Conservation (phyloP, 495 filamentous ascomycete genomes). For the Penicilliopsis zonata region DNA sequence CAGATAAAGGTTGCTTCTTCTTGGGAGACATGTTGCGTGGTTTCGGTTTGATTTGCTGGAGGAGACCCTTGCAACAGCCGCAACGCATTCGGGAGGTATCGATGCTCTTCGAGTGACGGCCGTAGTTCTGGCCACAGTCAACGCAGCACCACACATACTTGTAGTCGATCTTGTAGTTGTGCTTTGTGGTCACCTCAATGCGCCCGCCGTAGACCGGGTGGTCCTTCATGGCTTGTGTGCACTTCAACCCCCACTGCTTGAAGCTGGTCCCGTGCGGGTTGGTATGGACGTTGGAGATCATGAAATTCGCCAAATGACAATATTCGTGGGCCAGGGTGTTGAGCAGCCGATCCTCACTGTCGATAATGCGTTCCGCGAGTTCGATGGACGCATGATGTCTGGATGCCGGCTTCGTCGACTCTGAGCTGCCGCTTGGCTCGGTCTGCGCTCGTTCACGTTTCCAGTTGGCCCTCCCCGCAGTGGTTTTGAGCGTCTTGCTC, state of each 20-base stretch:
- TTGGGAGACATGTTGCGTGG: conserved; percentile 46
- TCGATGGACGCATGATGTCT: conserved; percentile 72
- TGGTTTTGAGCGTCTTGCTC: conserved; percentile 75
- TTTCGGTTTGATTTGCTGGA: conserved; percentile 71
- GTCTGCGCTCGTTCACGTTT: conserved; percentile 37
- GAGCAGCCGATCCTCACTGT: conserved; percentile 61
- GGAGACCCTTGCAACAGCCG: conserved; percentile 49
- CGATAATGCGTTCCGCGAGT: conserved; percentile 75
- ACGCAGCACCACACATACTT: conserved; percentile 80
- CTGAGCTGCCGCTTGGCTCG: conserved; percentile 19
- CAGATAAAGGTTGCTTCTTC: no score
- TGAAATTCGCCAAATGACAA: conserved; percentile 84
- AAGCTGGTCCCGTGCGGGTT: conserved; percentile 77
- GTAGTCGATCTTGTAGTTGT: conserved; percentile 76
- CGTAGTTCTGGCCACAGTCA: conserved; percentile 54
- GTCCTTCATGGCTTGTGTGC: conserved; percentile 27
- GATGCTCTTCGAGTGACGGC: conserved; percentile 75
- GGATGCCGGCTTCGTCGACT: conserved; percentile 10
- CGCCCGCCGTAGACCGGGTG: conserved; percentile 35
- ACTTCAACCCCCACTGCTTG: conserved; percentile 52
- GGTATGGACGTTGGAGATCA: conserved; percentile 54
- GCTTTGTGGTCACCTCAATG: conserved; percentile 73
- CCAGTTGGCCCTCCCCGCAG: conserved; percentile 83
- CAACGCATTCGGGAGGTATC: conserved; percentile 54
- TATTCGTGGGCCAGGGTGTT: conserved; percentile 91